phyloP scores from a whole-genome alignment of 1,284 basidiomycete genomes.

The Fistulina hepatica region DNA sequence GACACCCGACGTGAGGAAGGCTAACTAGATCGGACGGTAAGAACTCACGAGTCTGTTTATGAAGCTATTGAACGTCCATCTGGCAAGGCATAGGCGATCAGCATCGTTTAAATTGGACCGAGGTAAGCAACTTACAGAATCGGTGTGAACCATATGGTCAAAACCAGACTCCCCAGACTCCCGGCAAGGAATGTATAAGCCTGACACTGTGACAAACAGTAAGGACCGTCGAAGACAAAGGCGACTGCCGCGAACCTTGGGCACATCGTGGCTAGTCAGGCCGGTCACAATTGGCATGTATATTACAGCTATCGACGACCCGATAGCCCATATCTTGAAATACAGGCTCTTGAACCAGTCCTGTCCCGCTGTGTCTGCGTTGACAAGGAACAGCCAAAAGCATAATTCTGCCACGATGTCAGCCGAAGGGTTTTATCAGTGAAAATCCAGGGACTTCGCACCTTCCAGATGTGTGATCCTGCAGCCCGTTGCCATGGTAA shows the following conservation, averaged over 20 bases:
- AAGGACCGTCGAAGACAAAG: neutral
- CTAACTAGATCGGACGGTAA: conserved; percentile 1
- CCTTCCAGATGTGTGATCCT: conserved; percentile 74
- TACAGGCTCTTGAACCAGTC: conserved; percentile 68
- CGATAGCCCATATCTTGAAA: conserved; percentile 58
- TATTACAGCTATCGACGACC: conserved; percentile 46
- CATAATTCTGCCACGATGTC: conserved; percentile 46
- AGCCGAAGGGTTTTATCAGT: neutral
- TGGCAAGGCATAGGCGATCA: conserved; percentile 19
- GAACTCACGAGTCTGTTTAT: conserved; percentile 43
- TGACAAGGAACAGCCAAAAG: conserved; percentile 73
- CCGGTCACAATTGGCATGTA: conserved; percentile 62
- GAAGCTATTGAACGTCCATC: conserved; percentile 57
- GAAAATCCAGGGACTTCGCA: conserved; percentile 19
- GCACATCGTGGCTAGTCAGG: conserved; percentile 43
- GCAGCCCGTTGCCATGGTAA: conserved; percentile 2
- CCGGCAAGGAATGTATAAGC: conserved; percentile 59
- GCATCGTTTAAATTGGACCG: neutral
- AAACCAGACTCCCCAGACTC: conserved; percentile 49
- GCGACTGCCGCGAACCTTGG: conserved; percentile 34
- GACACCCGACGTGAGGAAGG: conserved; percentile 2
- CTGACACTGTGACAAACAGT: conserved; percentile 38
- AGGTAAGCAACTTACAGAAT: conserved; percentile 37
- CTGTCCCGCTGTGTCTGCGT: conserved; percentile 44
- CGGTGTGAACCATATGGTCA: conserved; percentile 63